phyloP scores from a whole-genome alignment of 176 grass and related monocot genomes.

The Zizania latifolia region DNA sequence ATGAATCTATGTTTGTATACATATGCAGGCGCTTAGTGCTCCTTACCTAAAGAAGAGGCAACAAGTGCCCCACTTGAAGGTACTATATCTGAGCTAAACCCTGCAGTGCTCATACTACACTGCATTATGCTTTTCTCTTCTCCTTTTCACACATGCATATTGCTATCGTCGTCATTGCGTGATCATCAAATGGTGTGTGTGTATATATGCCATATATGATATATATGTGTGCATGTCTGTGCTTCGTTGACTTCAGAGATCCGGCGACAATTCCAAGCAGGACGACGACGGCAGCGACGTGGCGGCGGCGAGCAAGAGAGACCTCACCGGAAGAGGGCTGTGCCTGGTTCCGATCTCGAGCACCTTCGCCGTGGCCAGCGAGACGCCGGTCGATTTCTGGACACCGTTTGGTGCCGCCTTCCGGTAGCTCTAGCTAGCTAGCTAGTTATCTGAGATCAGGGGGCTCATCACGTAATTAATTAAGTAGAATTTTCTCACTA shows the following conservation, averaged over 20 bases:
- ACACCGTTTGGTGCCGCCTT: slow-evolving; percentile 59
- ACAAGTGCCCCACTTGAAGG: slow-evolving; percentile 61
- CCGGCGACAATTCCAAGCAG: neutral
- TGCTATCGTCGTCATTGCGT: neutral
- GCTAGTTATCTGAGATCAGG: neutral
- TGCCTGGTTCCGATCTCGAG: slow-evolving; percentile 84
- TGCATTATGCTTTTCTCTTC: neutral
- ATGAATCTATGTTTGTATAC: neutral
- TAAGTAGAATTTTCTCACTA: neutral
- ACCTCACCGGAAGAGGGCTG: slow-evolving; percentile 60
- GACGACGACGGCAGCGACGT: slow-evolving; percentile 13
- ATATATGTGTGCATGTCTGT: neutral
- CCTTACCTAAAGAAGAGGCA: slow-evolving; percentile 74
- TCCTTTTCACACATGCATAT: neutral
- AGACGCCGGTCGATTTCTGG: slow-evolving; percentile 75
- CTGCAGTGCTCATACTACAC: neutral
- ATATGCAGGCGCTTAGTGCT: slow-evolving; percentile 60
- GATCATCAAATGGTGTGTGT: neutral
- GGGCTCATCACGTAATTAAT: neutral
- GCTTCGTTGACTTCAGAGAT: neutral
- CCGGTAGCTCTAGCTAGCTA: slow-evolving; percentile 34
- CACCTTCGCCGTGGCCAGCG: slow-evolving; percentile 68
- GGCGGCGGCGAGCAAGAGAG: slow-evolving; percentile 27
- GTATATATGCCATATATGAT: neutral
- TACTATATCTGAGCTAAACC: neutral